Conservation (phyloP, 495 filamentous ascomycete genomes). For the Annulohypoxylon stygium region DNA sequence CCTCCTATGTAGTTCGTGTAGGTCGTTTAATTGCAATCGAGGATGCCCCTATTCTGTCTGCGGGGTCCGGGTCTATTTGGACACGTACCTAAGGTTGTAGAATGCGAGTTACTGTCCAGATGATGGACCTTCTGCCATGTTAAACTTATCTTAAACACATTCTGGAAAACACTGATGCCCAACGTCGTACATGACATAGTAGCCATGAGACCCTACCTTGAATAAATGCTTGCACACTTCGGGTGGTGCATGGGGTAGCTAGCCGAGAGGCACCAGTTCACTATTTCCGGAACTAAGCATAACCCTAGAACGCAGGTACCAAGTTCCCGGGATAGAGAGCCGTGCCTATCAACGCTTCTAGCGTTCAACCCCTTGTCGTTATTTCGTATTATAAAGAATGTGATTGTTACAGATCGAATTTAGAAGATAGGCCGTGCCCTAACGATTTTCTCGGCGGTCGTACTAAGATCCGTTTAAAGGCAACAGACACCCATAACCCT, state of each 20-base stretch:
- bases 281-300: constrained; percentile 7
- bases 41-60: not conserved
- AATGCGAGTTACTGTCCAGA: not conserved
- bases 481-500: not conserved
- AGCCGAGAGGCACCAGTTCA: constrained; percentile 2
- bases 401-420: constrained; percentile 14
- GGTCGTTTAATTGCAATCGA: constrained; percentile 19
- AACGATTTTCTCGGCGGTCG: not conserved
- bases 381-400: constrained; percentile 15
- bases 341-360: constrained; percentile 16
- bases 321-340: constrained; percentile 24
- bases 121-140: not conserved
- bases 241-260: not conserved
- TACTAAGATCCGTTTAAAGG: constrained; percentile 23
- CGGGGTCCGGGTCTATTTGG: not conserved
- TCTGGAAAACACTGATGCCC: not conserved
- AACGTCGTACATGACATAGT: constrained; percentile 2
- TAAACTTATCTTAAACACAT: not conserved
- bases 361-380: constrained; percentile 31
- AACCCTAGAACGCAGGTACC: constrained; percentile 20
- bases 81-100: not conserved
- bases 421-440: constrained; percentile 3
- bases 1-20: not conserved
- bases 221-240: constrained; percentile 16
- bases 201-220: constrained; percentile 3